Evolutionary conservation across 306 rosid species (phyloP).

Genomic region (Acacia confusa): DNA sequence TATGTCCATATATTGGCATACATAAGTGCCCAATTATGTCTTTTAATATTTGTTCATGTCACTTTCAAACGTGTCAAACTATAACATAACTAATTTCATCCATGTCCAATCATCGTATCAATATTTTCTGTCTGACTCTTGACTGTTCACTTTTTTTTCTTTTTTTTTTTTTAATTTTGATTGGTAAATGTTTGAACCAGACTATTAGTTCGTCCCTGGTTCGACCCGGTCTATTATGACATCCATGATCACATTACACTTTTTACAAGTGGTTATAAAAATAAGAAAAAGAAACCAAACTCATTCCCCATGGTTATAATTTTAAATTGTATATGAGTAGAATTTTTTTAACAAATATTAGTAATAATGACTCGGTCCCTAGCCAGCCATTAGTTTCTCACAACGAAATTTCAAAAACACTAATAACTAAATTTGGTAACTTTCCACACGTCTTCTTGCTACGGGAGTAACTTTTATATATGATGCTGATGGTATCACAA

Average conservation of each 20-base stretch:
- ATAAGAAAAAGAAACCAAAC: neutral
- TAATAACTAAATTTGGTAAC: neutral
- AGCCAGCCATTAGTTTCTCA: neutral
- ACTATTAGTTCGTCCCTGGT: neutral
- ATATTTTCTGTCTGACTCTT: neutral
- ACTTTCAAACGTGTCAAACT: too few relatives aligned
- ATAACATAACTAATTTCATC: too few relatives aligned
- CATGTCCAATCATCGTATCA: too few relatives aligned
- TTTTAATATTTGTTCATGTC: too few relatives aligned
- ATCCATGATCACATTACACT: neutral
- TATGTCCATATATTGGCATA: too few relatives aligned
- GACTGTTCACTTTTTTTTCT: neutral
- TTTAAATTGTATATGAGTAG: neutral
- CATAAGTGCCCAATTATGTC: too few relatives aligned
- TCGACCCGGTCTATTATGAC: too few relatives aligned
- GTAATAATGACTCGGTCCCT: neutral
- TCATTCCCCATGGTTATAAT: neutral
- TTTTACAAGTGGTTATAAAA: neutral
- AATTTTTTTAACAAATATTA: neutral
- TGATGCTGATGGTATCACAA: neutral
- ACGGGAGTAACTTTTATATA: neutral
- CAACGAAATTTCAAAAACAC: neutral
- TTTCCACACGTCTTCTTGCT: neutral
- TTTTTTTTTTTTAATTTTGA: rapidly evolving
- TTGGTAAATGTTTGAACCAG: too few relatives aligned